Evolutionary conservation across 2,329 filamentous ascomycete species (phyloP), one percentile per base, ranked within the genome.

Genomic region (Intubia oerlemansii): DNA sequence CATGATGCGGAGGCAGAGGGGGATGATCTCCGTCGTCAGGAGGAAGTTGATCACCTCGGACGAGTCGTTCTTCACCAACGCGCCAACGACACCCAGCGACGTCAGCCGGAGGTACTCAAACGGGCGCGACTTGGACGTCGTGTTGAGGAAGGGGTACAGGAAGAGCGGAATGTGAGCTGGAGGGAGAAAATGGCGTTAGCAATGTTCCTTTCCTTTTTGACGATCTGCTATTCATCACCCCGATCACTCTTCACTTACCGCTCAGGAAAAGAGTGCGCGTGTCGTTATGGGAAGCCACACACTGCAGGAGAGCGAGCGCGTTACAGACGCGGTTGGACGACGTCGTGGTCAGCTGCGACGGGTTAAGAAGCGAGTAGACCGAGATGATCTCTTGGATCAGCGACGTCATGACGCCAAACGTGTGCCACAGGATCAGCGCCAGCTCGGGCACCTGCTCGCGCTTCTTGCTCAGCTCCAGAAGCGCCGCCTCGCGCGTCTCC

Each of bases 31-130:
- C 17, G 88, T 98, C 2, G 88, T 95, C 27, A 98, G 63, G 30
- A 98, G 73, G 49, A 98, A 98, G 58, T 95, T 95, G 58, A 98
- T 98, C 34, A 95, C 88, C 46, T 95, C 88, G 12, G 80, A 85
- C 4, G 84, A 93, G 54, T 98, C 88, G 46, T 98, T 98, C 64
- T 98, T 98, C 34, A 98, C 88, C 25, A 98, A 61, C 2, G 88
- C 88, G 32, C 88, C 88, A 39, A 98, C 95, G 17, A 98, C 88
- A 30, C 88, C 88, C 14, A 98, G 67, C 12, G 84, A 93, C 0
- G 88, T 98, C 19, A 98, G 67, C 29, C 88, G 81, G 30, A 98
- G 67, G 47, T 98, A 98, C 51, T 98, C 88, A 49, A 95, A 98
- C 0, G 88, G 88, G 30, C 88, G 71, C 18, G 84, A 93, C 53